phyloP scores from a whole-genome alignment of 305 asterid species.

The Fraxinus floribunda region DNA sequence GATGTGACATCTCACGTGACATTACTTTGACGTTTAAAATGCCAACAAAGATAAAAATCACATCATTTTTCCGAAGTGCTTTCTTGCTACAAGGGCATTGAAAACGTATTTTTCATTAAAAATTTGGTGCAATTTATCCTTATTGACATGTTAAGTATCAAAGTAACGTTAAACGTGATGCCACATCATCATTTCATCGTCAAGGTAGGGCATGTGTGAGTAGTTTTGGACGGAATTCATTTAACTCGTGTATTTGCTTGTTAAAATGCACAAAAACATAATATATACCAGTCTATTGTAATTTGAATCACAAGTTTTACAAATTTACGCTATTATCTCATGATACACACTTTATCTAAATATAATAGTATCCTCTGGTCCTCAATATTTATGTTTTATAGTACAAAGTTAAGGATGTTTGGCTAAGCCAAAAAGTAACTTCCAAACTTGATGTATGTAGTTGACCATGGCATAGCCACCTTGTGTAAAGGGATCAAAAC shows the following conservation, averaged over 20 bases:
- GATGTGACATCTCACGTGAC: not conserved
- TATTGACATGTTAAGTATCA: not conserved
- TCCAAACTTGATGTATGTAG: not conserved
- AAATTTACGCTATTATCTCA: not conserved
- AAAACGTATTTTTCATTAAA: no score
- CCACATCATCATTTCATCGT: no score
- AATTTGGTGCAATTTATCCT: no score
- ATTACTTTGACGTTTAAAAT: not conserved
- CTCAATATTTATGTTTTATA: not conserved
- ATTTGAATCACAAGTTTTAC: not conserved
- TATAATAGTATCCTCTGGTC: not conserved
- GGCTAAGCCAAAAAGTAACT: not conserved
- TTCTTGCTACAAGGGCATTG: no score
- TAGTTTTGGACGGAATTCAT: not conserved
- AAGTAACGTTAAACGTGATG: no score
- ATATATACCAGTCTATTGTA: not conserved
- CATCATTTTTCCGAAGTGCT: no score
- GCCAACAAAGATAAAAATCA: not conserved
- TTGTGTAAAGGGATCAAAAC: not conserved
- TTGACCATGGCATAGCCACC: slow-evolving; percentile 9
- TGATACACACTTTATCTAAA: not conserved
- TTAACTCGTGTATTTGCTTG: not conserved
- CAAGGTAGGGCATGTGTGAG: no score
- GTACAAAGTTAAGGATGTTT: not conserved
- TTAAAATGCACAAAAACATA: not conserved